These are phyloP conservation scores for Trametes villosa DNA, from an alignment of 768 basidiomycete genomes.

Conservation along the genomic window DNA sequence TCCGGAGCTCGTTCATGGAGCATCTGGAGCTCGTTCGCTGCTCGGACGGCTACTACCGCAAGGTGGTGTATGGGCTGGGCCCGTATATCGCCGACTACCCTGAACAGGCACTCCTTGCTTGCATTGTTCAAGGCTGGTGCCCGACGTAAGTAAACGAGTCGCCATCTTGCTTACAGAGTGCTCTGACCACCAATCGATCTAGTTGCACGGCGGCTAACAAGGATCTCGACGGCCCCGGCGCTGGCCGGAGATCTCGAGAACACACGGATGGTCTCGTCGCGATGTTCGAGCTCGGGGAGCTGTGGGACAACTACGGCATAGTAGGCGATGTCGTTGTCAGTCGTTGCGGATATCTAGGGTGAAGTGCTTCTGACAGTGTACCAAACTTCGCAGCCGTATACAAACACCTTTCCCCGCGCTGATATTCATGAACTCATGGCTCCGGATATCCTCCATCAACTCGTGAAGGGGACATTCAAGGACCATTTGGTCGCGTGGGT, in stretches of 20 bases:
- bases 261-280: conserved; percentile 15
- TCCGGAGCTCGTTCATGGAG: too few relatives aligned
- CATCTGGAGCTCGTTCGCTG: conserved; percentile 14
- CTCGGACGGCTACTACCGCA: conserved; percentile 21
- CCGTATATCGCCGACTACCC: conserved; percentile 31
- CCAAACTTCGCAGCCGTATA: conserved; percentile 22
- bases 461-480: conserved; percentile 15
- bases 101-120: conserved; percentile 25
- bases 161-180: neutral
- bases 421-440: conserved; percentile 29
- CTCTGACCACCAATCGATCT: too few relatives aligned
- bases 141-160: conserved; percentile 11
- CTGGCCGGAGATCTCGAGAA: neutral
- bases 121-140: conserved; percentile 25
- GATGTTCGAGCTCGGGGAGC: conserved; percentile 2
- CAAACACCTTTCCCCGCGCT: conserved; percentile 24
- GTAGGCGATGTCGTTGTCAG: conserved; percentile 19
- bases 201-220: neutral
- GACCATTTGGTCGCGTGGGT: conserved; percentile 30
- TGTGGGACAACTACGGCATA: conserved; percentile 23
- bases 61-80: conserved; percentile 24
- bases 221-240: neutral
- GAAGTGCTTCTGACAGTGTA: neutral
- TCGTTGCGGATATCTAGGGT: neutral
- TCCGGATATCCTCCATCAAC: conserved; percentile 25